Evolutionary conservation across 129 eudicot species (phyloP).

Genomic region (Chrysanthemum makinoi): DNA sequence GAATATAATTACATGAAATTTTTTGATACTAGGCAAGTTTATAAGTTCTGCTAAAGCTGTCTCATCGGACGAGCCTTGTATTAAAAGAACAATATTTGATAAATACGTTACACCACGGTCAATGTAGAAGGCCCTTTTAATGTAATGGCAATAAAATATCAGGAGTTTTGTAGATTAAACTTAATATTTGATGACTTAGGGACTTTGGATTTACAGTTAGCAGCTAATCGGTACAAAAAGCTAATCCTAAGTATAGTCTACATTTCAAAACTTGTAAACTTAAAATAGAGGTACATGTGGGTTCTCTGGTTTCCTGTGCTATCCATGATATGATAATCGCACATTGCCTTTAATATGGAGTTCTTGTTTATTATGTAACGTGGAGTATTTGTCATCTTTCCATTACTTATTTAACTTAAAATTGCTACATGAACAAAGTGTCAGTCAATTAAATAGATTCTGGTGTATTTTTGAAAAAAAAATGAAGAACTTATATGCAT

Average conservation of each 20-base stretch:
- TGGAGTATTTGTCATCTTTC: background rate
- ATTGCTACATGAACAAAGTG: background rate
- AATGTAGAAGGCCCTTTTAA: background rate
- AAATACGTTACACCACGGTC: background rate
- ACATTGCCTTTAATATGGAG: background rate
- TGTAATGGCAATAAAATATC: background rate
- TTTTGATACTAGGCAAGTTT: background rate
- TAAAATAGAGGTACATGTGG: background rate
- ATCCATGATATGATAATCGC: background rate
- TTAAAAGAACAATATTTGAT: background rate
- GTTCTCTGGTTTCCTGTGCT: background rate
- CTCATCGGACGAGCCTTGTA: background rate
- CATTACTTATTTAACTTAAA: background rate
- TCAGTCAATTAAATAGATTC: background rate
- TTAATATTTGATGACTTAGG: background rate
- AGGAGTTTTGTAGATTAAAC: background rate
- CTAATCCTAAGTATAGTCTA: background rate
- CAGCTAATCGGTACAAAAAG: conserved; percentile 4
- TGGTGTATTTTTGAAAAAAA: no score
- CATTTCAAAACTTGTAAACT: background rate
- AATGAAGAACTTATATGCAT: no score
- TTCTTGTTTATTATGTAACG: background rate
- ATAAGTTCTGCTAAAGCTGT: background rate
- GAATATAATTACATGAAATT: background rate
- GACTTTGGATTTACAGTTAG: background rate